phyloP scores from a whole-genome alignment of 768 basidiomycete species.

The Panus rudis region DNA sequence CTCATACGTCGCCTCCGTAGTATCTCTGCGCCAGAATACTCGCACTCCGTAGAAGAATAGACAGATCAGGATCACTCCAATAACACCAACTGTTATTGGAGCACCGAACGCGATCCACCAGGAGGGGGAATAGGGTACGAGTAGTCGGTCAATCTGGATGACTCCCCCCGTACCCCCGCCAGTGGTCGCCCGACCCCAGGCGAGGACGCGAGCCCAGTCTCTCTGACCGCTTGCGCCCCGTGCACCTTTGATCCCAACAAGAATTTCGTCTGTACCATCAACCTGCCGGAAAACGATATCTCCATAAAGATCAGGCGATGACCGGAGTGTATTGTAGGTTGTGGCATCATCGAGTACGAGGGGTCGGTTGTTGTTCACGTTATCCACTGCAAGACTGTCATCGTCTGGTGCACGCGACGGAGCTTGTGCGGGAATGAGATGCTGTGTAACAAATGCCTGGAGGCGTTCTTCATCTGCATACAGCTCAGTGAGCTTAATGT shows the following conservation, averaged over 20 bases:
- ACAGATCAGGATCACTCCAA: conserved; percentile 57
- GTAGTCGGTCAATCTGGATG: conserved; percentile 75
- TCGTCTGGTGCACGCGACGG: conserved; percentile 12
- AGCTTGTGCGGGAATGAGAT: conserved; percentile 52
- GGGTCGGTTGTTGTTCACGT: conserved; percentile 55
- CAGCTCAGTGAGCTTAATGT: conserved; percentile 71
- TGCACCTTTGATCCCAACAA: conserved; percentile 65
- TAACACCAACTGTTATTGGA: conserved; percentile 51
- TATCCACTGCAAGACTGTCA: conserved; percentile 3
- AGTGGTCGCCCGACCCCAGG: conserved; percentile 74
- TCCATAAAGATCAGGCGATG: conserved; percentile 52
- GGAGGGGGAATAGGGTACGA: conserved; percentile 80
- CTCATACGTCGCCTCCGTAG: conserved; percentile 84
- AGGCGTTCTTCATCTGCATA: conserved; percentile 50
- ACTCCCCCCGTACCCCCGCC: conserved; percentile 78
- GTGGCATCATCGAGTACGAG: conserved; percentile 62
- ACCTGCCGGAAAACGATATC: conserved; percentile 72
- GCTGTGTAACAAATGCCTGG: conserved; percentile 62
- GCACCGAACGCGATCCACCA: conserved; percentile 79
- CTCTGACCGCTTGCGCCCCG: conserved; percentile 54
- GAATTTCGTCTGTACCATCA: conserved; percentile 34
- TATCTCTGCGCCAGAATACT: conserved; percentile 64
- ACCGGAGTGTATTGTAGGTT: conserved; percentile 74
- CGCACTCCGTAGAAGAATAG: conserved; percentile 69
- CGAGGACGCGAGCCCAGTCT: conserved; percentile 59